Base-by-base conservation (phyloP, 2,329 filamentous ascomycete genomes). In the Hypoxylon sp. region DNA sequence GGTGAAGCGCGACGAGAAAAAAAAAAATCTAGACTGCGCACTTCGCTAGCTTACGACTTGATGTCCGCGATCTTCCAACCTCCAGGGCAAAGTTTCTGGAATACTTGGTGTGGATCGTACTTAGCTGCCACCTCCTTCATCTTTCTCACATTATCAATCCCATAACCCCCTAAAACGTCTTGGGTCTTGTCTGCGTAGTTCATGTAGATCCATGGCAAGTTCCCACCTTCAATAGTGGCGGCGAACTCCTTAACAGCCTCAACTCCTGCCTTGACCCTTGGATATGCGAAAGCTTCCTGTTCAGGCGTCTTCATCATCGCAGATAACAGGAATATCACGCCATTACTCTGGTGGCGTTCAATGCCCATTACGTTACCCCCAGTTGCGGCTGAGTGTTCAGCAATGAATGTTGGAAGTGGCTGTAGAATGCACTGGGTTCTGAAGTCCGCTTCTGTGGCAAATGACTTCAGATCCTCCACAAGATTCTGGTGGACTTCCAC, bases 81-180 rank as follows among this genome's bases (percentile, higher is more conserved):
- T 3, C 71, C 67, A 2, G 64, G 66, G n/a, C 71, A 73, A 8
- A 73, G n/a, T 3, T 57, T 35, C 13, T 70, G 69, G 14, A 71
- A 73, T n/a, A 70, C 59, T 2, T 35, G 17, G 3, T 64, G 3
- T 0, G 69, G 71, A 44, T 80, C 59, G 77, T 82, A 69, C 74
- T 79, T 66, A 70, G 81, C 44, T 70, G 80, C 66, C 72, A 77
- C 58, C 73, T 78, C 53, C 37, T 47, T 61, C 33, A 73, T 67
- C 29, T 14, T 59, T 13, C 35, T 58, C 1, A 77, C 54, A 24
- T 78, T 77, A 19, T 75, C 72, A 19, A 44, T 26, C 0, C 76
- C 76, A 19, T 76, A 77, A 10, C 73, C 73, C 11, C 19, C 35
- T 1, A 78, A 50, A 5, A 71, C 67, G 13, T 76, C 69, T 66